Evolutionary conservation across 768 basidiomycete genomes (phyloP).

Genomic region (Podaxis sp.): DNA sequence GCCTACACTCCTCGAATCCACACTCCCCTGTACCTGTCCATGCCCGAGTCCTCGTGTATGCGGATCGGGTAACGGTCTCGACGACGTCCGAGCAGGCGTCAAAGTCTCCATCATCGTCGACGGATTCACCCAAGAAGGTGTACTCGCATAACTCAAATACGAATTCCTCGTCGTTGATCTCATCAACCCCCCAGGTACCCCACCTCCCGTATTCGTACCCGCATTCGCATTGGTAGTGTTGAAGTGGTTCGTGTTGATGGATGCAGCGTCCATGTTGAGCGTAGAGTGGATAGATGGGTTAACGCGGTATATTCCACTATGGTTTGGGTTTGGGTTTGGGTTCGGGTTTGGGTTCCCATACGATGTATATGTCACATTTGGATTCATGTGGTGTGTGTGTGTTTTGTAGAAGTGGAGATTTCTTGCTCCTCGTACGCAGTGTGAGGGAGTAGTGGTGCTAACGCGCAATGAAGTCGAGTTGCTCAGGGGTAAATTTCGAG

Average conservation of each 20-base stretch:
- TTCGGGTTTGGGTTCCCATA: background rate
- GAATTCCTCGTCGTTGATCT: conserved; percentile 1
- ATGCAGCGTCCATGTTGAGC: background rate
- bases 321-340: background rate
- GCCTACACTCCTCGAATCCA: background rate
- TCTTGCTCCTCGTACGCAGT: background rate
- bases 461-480: background rate
- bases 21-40: background rate
- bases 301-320: background rate
- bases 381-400: background rate
- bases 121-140: conserved; percentile 9
- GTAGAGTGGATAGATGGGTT: background rate
- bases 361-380: conserved; percentile 6
- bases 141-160: conserved; percentile 11
- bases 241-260: background rate
- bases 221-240: background rate
- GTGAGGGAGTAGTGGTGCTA: background rate
- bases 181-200: background rate
- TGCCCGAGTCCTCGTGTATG: background rate
- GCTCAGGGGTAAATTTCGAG: background rate
- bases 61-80: conserved; percentile 8
- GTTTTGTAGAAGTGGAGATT: background rate
- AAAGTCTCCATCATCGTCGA: conserved; percentile 9
- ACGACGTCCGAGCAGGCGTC: conserved; percentile 1
- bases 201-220: background rate